Evolutionary conservation across 768 basidiomycete species (phyloP).

Genomic region (Boletus barrowsii): DNA sequence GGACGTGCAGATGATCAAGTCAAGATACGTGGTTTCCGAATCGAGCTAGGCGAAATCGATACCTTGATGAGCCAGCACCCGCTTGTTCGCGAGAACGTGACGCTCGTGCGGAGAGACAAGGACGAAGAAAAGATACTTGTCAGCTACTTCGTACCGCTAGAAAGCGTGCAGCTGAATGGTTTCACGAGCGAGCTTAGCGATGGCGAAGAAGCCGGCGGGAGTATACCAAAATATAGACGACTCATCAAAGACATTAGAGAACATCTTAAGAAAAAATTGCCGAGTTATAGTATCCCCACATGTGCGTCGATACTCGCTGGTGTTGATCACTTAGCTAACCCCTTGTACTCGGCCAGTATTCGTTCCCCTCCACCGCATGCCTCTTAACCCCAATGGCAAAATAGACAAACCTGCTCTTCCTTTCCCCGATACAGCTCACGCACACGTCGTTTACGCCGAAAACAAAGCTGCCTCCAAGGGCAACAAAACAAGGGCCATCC

Average conservation of each 20-base stretch:
- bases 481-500: constrained; percentile 40
- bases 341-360: constrained; percentile 56
- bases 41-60: constrained; percentile 97
- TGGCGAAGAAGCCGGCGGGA: constrained; percentile 54
- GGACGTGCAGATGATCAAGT: constrained; percentile 98
- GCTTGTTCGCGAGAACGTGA: constrained; percentile 95
- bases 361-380: constrained; percentile 92
- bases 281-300: constrained; percentile 90
- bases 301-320: constrained; percentile 47
- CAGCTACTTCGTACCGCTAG: constrained; percentile 92
- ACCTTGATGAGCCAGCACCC: constrained; percentile 93
- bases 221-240: constrained; percentile 79
- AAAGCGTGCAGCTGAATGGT: constrained; percentile 60
- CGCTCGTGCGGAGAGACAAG: constrained; percentile 93
- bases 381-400: constrained; percentile 98
- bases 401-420: constrained; percentile 98
- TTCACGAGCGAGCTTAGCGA: constrained; percentile 65
- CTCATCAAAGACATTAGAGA: constrained; percentile 94
- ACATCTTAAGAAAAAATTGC: constrained; percentile 94
- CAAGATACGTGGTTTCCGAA: constrained; percentile 98
- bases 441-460: constrained; percentile 40
- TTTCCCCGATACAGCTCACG: constrained; percentile 92
- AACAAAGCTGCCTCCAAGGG: constrained; percentile 30
- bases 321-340: constrained; percentile 1
- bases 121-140: constrained; percentile 99